Conservation (phyloP, 2,329 filamentous ascomycete species). For the Apiospora koreana region DNA sequence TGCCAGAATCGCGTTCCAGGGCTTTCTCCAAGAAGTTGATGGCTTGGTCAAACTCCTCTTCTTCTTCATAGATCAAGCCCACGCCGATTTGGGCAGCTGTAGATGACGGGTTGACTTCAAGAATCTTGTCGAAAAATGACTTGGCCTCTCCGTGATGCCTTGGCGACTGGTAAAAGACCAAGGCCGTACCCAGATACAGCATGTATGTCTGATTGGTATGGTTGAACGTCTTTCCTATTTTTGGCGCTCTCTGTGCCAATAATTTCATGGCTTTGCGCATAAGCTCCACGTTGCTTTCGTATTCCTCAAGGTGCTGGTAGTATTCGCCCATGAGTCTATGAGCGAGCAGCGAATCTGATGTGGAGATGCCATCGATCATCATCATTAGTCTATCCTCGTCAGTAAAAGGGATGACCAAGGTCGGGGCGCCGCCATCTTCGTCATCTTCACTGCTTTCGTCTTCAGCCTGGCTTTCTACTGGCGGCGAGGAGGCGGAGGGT, state of each 20-base stretch:
- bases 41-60: slow-evolving; percentile 83
- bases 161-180: slow-evolving; percentile 89
- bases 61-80: slow-evolving; percentile 89
- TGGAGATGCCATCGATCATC: slow-evolving; percentile 73
- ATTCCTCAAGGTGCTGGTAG: slow-evolving; percentile 82
- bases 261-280: slow-evolving; percentile 73
- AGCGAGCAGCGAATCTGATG: slow-evolving; percentile 72
- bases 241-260: slow-evolving; percentile 59
- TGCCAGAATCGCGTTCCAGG: slow-evolving; percentile 68
- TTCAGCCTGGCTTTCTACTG: slow-evolving; percentile 33
- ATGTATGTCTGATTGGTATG: slow-evolving; percentile 75
- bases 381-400: slow-evolving; percentile 79
- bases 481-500: slow-evolving; percentile 18
- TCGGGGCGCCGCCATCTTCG: slow-evolving; percentile 56
- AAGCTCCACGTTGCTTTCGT: slow-evolving; percentile 77
- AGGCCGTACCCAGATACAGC: slow-evolving; percentile 77
- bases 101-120: slow-evolving; percentile 73
- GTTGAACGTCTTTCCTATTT: slow-evolving; percentile 68
- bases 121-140: slow-evolving; percentile 78
- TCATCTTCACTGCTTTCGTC: slow-evolving; percentile 60
- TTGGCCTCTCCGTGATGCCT: slow-evolving; percentile 89
- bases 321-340: slow-evolving; percentile 83
- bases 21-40: slow-evolving; percentile 80
- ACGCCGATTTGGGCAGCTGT: slow-evolving; percentile 85
- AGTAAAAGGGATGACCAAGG: slow-evolving; percentile 59